phyloP scores from a whole-genome alignment of 2,329 filamentous ascomycete species.

The Colletotrichum sublineola region DNA sequence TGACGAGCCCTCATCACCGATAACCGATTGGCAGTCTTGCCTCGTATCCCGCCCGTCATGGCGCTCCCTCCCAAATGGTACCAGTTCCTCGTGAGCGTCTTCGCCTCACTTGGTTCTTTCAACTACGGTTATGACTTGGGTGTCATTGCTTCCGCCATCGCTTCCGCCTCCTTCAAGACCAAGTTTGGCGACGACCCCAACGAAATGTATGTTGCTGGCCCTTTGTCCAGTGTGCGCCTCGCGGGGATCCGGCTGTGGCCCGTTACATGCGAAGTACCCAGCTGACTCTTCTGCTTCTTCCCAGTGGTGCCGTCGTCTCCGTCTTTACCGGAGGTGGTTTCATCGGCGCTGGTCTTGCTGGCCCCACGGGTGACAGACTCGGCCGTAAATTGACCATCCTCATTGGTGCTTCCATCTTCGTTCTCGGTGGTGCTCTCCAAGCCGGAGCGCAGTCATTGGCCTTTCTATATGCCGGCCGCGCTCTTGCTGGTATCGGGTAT shows the following conservation, averaged over 20 bases:
- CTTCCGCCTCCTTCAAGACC: conserved; percentile 58
- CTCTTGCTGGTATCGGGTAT: conserved; percentile 73
- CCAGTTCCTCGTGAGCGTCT: conserved; percentile 66
- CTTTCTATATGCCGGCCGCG: conserved; percentile 79
- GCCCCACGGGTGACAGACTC: conserved; percentile 71
- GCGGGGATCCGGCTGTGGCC: not conserved
- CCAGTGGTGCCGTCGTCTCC: conserved; percentile 78
- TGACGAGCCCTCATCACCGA: not conserved
- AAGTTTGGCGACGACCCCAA: conserved; percentile 55
- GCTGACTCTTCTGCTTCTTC: not conserved
- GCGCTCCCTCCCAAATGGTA: conserved; percentile 60
- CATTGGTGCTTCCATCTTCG: conserved; percentile 78
- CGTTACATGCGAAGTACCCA: not conserved
- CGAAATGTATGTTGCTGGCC: conserved; percentile 51
- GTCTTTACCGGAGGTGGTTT: conserved; percentile 85
- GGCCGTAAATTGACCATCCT: conserved; percentile 81
- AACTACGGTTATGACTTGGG: conserved; percentile 69
- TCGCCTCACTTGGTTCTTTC: conserved; percentile 68
- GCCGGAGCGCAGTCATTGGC: conserved; percentile 71
- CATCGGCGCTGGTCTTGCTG: conserved; percentile 75
- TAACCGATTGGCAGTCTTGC: conserved; percentile 6
- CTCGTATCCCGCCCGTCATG: conserved; percentile 48
- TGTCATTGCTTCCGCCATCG: conserved; percentile 66
- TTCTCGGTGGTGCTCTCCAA: conserved; percentile 79
- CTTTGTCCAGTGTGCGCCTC: too few species aligned